These are phyloP conservation scores for Exophiala sp. DNA, from an alignment of 2,329 filamentous ascomycete genomes.

Conservation along the genomic window DNA sequence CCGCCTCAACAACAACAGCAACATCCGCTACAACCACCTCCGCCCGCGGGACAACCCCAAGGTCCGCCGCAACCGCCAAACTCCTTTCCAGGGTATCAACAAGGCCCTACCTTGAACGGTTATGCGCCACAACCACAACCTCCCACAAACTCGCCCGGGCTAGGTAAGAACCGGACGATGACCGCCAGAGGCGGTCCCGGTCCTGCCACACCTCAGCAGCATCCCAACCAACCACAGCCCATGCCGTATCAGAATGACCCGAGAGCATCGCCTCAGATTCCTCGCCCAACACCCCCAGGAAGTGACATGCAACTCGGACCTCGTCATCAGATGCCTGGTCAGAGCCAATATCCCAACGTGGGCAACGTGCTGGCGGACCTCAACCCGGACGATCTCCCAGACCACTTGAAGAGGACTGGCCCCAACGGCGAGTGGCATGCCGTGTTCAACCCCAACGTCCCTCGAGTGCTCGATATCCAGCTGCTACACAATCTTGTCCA, in stretches of 20 bases:
- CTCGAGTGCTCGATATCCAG: slow-evolving; percentile 85
- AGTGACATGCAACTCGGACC: slow-evolving; percentile 26
- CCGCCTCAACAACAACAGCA: slow-evolving; percentile 47
- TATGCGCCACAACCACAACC: slow-evolving; percentile 79
- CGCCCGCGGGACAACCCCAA: slow-evolving; percentile 34
- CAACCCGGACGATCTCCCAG: slow-evolving; percentile 76
- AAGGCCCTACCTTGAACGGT: slow-evolving; percentile 58
- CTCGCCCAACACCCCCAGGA: slow-evolving; percentile 66
- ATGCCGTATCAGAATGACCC: slow-evolving; percentile 67
- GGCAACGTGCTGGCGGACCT: slow-evolving; percentile 76
- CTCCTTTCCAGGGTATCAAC: slow-evolving; percentile 65
- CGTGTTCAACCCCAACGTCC: slow-evolving; percentile 89
- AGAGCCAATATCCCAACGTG: slow-evolving; percentile 50
- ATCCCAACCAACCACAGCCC: slow-evolving; percentile 58
- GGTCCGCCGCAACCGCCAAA: slow-evolving; percentile 67
- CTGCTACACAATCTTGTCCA: slow-evolving; percentile 88
- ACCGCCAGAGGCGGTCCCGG: slow-evolving; percentile 53
- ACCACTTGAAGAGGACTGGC: slow-evolving; percentile 81
- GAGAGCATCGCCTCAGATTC: slow-evolving; percentile 76
- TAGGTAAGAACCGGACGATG: slow-evolving; percentile 62
- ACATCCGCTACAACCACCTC: slow-evolving; percentile 55
- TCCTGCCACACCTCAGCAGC: slow-evolving; percentile 87
- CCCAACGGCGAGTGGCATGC: slow-evolving; percentile 76
- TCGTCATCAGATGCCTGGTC: slow-evolving; percentile 38
- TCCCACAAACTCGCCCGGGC: slow-evolving; percentile 79